phyloP scores from a whole-genome alignment of 2,329 filamentous ascomycete species.

The Penicillium sp. region DNA sequence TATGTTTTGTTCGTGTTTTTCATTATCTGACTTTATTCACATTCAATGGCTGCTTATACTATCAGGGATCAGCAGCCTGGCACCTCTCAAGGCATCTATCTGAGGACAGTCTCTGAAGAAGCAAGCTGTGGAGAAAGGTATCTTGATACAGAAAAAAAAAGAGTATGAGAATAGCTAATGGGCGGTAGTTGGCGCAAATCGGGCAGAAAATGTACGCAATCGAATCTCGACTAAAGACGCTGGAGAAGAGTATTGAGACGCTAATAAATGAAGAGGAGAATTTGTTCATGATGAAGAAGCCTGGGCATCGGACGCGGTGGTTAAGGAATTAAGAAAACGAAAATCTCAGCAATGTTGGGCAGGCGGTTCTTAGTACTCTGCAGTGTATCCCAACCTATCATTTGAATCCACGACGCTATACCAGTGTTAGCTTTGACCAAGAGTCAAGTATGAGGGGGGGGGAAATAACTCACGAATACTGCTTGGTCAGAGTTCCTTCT shows the following conservation, averaged over 20 bases:
- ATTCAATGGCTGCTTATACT: too few species aligned
- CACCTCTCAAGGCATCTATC: too few species aligned
- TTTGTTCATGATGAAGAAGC: background rate
- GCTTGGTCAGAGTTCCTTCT: slow-evolving; percentile 86
- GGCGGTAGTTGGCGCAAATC: background rate
- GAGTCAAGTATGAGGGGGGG: too few species aligned
- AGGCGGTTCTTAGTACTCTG: slow-evolving; percentile 35
- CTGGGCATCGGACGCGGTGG: too few species aligned
- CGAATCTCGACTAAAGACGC: slow-evolving; percentile 1
- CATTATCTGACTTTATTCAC: too few species aligned
- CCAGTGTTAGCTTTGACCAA: slow-evolving; percentile 14
- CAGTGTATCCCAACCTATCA: slow-evolving; percentile 42
- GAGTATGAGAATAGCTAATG: background rate
- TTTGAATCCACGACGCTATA: slow-evolving; percentile 47
- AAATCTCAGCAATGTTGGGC: background rate
- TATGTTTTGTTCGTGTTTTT: too few species aligned
- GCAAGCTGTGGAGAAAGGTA: background rate
- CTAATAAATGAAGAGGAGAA: slow-evolving; percentile 2
- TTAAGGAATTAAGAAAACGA: background rate
- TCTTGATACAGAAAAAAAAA: background rate
- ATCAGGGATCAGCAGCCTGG: too few species aligned
- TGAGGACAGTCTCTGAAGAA: background rate
- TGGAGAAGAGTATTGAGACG: slow-evolving; percentile 4
- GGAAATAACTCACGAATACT: slow-evolving; percentile 76
- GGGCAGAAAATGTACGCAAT: slow-evolving; percentile 1